A percentile compares a stretch with the other conserved stretches of the same genome.
Conservation (phyloP, 805 yeast genomes). For the Candida tibetensis region DNA sequence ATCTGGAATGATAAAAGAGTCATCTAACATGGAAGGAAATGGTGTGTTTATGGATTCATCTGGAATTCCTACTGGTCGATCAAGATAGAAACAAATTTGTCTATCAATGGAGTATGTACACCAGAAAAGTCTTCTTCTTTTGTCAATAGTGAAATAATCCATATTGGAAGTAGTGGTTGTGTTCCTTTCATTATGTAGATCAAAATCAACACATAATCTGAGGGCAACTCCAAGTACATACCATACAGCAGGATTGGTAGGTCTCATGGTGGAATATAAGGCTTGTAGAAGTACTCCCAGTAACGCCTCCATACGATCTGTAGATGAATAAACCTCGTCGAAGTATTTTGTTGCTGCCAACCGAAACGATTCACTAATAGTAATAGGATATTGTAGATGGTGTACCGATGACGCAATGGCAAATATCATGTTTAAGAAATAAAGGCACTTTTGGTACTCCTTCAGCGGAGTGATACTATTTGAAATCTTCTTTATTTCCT, state of each 20-base stretch:
- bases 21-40: conserved; percentile 75
- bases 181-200: conserved; percentile 65
- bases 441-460: conserved; percentile 53
- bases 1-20: conserved; percentile 49
- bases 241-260: conserved; percentile 93
- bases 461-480: conserved; percentile 44
- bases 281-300: conserved; percentile 71
- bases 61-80: conserved; percentile 86
- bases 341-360: conserved; percentile 60
- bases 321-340: conserved; percentile 54
- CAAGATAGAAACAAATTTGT: conserved; percentile 80
- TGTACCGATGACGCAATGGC: conserved; percentile 78
- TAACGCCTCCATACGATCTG: conserved; percentile 65
- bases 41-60: conserved; percentile 72
- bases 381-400: conserved; percentile 62
- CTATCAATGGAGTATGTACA: conserved; percentile 83
- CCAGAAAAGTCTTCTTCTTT: conserved; percentile 70
- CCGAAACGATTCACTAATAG: conserved; percentile 67
- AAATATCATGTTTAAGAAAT: conserved; percentile 71
- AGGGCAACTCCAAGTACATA: conserved; percentile 78
- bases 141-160: conserved; percentile 60
- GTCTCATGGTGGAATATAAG: conserved; percentile 79
- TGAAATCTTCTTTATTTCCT: conserved; percentile 25
- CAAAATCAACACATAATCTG: conserved; percentile 78
- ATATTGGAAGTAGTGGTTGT: conserved; percentile 22